Evolutionary conservation across 2,329 filamentous ascomycete species (phyloP), one percentile per base, ranked within the genome.

Genomic region (Fusarium circinatum): DNA sequence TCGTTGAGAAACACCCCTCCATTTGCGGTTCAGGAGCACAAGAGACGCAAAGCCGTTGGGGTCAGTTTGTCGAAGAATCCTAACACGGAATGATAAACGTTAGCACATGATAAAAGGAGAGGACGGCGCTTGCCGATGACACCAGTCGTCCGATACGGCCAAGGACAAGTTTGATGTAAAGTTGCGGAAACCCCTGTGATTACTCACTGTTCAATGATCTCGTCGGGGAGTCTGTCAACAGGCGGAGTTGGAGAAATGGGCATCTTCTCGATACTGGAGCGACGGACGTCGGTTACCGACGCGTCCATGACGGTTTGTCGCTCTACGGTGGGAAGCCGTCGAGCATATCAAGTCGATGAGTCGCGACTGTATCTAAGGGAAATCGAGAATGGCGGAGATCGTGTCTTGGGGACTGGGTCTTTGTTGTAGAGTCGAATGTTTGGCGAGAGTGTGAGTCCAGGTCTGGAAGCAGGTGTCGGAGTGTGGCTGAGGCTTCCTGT

Each of bases 151-250:
- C 20, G 48, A 28, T 59, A 51, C 49, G 34, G 20, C 58, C 24
- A 38, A 32, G 26, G n/a, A 34, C 26, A 49, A 38, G 34, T 26
- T 67, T 26, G 34, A 45, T 8, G 30, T 14, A 28, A 58, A 54
- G 38, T 45, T 41, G 48, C 8, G 8, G 55, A 24, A 45, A 30
- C 13, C 6, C 24, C 30, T 48, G 32, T 32, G 62, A 61, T 22
- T 51, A 82, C 88, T 81, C 83, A 93, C 91, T 92, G 89, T 78
- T 92, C 84, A 75, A 93, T 92, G 67, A 93, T 93, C 80, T 93
- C 91, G 80, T 91, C 89, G 11, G 91, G 91, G 17, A 93, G 84
- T 51, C 84, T 85, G 41, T 88, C 84, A 75, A 92, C 89, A 39
- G 86, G 85, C 36, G 78, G 75, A 70, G 80, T 59, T 65, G 79